Conservation (phyloP, 106 monocot genomes). For the Amphibolis antarctica region DNA sequence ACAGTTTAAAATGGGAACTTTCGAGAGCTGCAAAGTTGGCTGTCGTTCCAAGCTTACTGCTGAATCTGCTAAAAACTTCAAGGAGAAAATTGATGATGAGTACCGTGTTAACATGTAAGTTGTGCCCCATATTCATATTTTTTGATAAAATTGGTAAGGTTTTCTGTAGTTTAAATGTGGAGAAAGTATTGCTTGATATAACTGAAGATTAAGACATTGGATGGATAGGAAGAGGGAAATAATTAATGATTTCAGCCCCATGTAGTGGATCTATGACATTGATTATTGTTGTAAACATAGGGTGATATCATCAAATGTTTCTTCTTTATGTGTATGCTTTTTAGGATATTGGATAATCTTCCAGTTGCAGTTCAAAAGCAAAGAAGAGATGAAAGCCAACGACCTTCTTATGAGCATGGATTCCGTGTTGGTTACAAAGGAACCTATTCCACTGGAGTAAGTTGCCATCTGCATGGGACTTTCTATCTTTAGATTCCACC, state of each 20-base stretch:
- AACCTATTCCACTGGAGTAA: conserved; percentile 9
- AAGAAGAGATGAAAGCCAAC: conserved; percentile 38
- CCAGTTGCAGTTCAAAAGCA: conserved; percentile 52
- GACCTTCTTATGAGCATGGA: conserved; percentile 40
- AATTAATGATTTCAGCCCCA: too few species aligned
- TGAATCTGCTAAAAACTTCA: conserved; percentile 47
- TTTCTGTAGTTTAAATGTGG: too few species aligned
- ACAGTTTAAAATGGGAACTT: conserved; percentile 51
- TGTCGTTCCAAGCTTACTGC: conserved; percentile 32
- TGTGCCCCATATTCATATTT: not conserved
- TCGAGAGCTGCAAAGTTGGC: conserved; percentile 49
- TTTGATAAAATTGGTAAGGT: not conserved
- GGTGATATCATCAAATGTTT: too few species aligned
- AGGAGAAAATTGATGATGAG: conserved; percentile 61
- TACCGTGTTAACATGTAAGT: conserved; percentile 38
- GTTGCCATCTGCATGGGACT: not conserved
- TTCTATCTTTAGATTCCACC: not conserved
- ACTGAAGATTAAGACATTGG: too few species aligned
- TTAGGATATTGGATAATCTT: conserved; percentile 66
- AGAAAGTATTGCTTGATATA: too few species aligned
- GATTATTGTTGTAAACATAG: too few species aligned
- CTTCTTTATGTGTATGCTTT: too few species aligned
- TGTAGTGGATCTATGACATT: too few species aligned
- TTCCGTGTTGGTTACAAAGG: conserved; percentile 30
- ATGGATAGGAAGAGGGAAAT: too few species aligned